phyloP scores from a whole-genome alignment of 2,329 filamentous ascomycete genomes.

The Hymenotorrendiella dingleyae region DNA sequence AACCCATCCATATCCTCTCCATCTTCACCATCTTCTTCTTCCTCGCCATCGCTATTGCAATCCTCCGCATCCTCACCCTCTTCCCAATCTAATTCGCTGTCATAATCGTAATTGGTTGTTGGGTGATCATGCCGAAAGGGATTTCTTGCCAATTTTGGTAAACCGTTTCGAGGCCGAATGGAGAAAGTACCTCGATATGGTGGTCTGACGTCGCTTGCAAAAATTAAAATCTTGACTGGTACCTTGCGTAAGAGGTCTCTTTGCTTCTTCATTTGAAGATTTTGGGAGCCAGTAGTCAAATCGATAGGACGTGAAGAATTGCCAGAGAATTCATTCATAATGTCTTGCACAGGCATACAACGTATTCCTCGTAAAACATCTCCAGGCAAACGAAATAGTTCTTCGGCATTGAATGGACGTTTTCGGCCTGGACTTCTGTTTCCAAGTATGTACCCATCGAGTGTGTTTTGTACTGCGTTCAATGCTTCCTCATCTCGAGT shows the following conservation, averaged over 20 bases:
- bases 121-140: constrained; percentile 48
- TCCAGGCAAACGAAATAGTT: constrained; percentile 41
- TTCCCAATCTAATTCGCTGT: constrained; percentile 80
- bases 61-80: constrained; percentile 60
- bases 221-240: constrained; percentile 34
- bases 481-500: constrained; percentile 52
- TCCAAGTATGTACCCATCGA: constrained; percentile 48
- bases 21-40: constrained; percentile 61
- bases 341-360: constrained; percentile 24
- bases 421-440: constrained; percentile 40
- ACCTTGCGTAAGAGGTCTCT: constrained; percentile 18
- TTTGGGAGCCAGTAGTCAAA: constrained; percentile 29
- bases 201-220: constrained; percentile 60
- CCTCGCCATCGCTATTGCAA: constrained; percentile 55
- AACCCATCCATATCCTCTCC: constrained; percentile 65
- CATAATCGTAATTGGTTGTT: constrained; percentile 73
- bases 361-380: constrained; percentile 38
- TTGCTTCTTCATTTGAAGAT: constrained; percentile 25
- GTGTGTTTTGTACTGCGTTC: constrained; percentile 42
- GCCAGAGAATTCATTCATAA: constrained; percentile 27
- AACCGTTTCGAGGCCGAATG: constrained; percentile 39
- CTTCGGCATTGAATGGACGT: constrained; percentile 38
- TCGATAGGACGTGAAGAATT: constrained; percentile 25
- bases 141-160: constrained; percentile 47
- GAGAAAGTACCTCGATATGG: constrained; percentile 67